Percentiles rank a stretch among this genome's conserved stretches.
phyloP scores from a whole-genome alignment of 371 early-diverging fungal genomes.

The Rhizomucor pusillus region DNA sequence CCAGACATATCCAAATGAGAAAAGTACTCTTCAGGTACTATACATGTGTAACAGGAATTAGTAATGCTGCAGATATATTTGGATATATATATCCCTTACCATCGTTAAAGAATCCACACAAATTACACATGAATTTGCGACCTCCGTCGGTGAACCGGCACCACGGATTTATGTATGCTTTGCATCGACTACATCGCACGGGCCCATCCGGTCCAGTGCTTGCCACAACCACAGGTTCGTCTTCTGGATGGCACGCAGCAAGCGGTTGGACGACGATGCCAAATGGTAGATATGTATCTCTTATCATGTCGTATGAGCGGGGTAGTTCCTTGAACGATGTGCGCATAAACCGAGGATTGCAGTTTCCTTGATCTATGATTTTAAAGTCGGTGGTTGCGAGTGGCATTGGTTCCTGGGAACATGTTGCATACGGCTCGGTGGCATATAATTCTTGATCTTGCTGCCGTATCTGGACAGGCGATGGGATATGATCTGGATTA shows the following conservation, averaged over 20 bases:
- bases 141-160: conserved; percentile 88
- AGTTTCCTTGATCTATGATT: conserved; percentile 90
- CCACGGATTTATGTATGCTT: conserved; percentile 91
- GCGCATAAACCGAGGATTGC: conserved; percentile 92
- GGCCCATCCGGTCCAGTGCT: conserved; percentile 67
- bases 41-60: no score
- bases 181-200: conserved; percentile 88
- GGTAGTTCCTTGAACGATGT: conserved; percentile 85
- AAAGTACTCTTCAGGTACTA: conserved; percentile 85
- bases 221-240: conserved; percentile 43
- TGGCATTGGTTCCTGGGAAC: conserved; percentile 66
- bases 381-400: conserved; percentile 75
- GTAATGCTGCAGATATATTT: no score
- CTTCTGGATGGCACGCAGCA: conserved; percentile 72
- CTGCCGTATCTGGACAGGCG: conserved; percentile 80
- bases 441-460: conserved; percentile 69
- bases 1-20: conserved; percentile 92
- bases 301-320: conserved; percentile 70
- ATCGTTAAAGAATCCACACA: conserved; percentile 86
- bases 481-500: conserved; percentile 93
- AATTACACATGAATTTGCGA: conserved; percentile 86
- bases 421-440: conserved; percentile 68
- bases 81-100: conserved; percentile 46
- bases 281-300: conserved; percentile 77
- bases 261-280: conserved; percentile 92